Evolutionary conservation across 441 rosid species (phyloP).

Genomic region (Adansonia grandidieri): DNA sequence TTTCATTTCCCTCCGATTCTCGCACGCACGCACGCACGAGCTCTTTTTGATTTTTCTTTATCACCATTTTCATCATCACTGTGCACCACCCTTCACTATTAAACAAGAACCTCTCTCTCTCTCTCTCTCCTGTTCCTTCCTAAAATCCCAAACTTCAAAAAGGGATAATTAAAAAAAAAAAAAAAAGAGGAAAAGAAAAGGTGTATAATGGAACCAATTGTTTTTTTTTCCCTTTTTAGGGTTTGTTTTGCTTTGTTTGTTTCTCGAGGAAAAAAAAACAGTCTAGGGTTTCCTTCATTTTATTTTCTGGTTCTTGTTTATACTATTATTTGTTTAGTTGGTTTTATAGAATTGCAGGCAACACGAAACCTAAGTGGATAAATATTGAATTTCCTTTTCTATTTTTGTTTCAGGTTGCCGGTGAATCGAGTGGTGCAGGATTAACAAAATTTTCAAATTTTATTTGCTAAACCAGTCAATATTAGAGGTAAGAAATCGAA

Average conservation of each 20-base stretch:
- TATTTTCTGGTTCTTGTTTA: background rate
- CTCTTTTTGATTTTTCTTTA: background rate
- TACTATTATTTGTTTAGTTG: background rate
- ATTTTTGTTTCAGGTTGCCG: constrained; percentile 3
- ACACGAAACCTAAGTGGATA: background rate
- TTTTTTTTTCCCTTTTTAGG: background rate
- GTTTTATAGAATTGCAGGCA: background rate
- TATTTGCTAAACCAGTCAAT: background rate
- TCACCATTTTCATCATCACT: background rate
- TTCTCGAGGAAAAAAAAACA: background rate
- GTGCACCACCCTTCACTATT: background rate
- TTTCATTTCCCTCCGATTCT: constrained; percentile 12
- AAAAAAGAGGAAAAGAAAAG: background rate
- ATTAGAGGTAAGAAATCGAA: constrained; percentile 6
- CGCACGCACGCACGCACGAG: background rate
- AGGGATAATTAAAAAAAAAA: background rate
- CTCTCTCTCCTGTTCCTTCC: background rate
- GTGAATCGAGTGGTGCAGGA: background rate
- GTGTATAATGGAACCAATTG: background rate
- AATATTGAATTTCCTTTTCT: background rate
- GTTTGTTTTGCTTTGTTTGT: constrained; percentile 9
- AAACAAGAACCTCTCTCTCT: background rate
- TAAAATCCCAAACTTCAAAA: background rate
- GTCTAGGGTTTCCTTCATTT: constrained; percentile 7
- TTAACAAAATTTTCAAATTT: background rate